These are phyloP conservation scores for Kazachstania africana DNA, from an alignment of 805 yeast genomes.

Conservation along the genomic window DNA sequence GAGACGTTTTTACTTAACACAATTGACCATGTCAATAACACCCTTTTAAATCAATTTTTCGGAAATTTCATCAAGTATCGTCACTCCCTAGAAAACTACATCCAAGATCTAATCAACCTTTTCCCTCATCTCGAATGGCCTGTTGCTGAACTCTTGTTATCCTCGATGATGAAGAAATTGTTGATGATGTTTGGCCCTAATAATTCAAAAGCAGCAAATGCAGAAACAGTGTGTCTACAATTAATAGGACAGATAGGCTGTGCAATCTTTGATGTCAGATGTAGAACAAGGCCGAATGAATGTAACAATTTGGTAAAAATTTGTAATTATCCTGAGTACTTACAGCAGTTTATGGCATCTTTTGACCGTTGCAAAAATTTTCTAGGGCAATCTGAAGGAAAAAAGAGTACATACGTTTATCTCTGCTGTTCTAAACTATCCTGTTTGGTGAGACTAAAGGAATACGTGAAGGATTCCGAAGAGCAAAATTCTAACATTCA, in stretches of 20 bases:
- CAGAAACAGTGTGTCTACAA: constrained; percentile 46
- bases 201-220: constrained; percentile 28
- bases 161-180: constrained; percentile 34
- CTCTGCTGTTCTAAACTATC: constrained; percentile 12
- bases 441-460: constrained; percentile 7
- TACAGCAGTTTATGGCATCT: constrained; percentile 8
- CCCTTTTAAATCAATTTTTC: constrained; percentile 13
- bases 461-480: constrained; percentile 7
- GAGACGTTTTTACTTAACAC: constrained; percentile 3
- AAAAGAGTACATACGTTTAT: constrained; percentile 5
- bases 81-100: constrained; percentile 37
- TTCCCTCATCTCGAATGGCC: constrained; percentile 52
- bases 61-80: constrained; percentile 24
- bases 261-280: constrained; percentile 28
- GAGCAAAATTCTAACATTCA: constrained; percentile 1
- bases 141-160: constrained; percentile 40
- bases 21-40: constrained; percentile 17
- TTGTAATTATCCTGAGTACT: constrained; percentile 14
- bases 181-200: constrained; percentile 28
- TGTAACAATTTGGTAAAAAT: constrained; percentile 13
- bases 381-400: background rate
- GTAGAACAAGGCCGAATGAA: constrained; percentile 8
- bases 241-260: constrained; percentile 51
- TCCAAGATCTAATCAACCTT: constrained; percentile 44
- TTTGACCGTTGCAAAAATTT: constrained; percentile 9